Evolutionary conservation across 129 eudicot species (phyloP).

Genomic region (Saussurea involucrata): DNA sequence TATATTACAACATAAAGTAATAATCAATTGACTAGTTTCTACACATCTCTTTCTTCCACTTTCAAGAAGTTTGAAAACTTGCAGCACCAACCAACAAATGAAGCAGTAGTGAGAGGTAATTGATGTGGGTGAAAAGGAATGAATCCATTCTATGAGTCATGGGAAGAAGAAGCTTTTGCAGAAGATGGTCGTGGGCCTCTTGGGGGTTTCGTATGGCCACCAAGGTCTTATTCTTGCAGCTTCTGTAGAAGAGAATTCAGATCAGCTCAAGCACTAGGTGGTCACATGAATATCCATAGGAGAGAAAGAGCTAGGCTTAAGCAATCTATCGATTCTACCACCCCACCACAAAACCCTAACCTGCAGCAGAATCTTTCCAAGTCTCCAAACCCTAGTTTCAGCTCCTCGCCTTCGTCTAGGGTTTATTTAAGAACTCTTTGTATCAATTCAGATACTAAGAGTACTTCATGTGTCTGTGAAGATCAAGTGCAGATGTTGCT

Average conservation of each 20-base stretch:
- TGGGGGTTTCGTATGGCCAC: slow-evolving; percentile 45
- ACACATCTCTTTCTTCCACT: neutral
- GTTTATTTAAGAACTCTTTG: neutral
- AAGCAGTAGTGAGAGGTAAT: slow-evolving; percentile 25
- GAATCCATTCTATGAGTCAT: slow-evolving; percentile 13
- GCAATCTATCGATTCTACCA: slow-evolving; percentile 8
- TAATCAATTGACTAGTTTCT: neutral
- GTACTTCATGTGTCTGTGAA: neutral
- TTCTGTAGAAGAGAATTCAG: slow-evolving; percentile 46
- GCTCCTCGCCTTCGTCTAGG: slow-evolving; percentile 11
- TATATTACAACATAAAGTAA: neutral
- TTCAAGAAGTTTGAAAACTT: neutral
- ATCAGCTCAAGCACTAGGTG: slow-evolving; percentile 58
- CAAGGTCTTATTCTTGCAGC: slow-evolving; percentile 48
- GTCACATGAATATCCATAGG: slow-evolving; percentile 59
- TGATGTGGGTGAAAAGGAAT: slow-evolving; percentile 30
- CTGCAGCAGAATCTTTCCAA: neutral
- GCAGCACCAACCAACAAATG: slow-evolving; percentile 7
- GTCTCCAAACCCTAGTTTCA: slow-evolving; percentile 19
- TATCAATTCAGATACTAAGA: neutral
- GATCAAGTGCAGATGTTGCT: neutral
- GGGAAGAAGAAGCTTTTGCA: slow-evolving; percentile 37
- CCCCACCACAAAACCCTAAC: neutral
- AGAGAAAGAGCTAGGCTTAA: slow-evolving; percentile 57
- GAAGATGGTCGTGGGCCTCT: slow-evolving; percentile 31